Conservation (phyloP, 2,329 filamentous ascomycete genomes). For the Microascus cirrosus region DNA sequence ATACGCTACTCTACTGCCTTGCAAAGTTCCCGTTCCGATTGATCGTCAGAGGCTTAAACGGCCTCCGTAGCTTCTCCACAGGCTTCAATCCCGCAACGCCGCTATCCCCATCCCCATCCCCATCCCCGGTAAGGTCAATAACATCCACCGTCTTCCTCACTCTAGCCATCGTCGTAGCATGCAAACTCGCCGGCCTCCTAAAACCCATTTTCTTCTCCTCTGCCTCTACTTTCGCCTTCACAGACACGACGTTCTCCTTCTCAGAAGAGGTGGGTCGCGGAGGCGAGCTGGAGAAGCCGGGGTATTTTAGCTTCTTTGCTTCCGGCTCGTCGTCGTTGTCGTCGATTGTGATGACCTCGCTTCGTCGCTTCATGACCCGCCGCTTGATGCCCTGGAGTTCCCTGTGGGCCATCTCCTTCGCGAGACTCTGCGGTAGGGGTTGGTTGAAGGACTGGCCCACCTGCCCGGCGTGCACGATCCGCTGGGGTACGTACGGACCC, state of each 20-base stretch:
- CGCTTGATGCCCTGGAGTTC: slow-evolving; percentile 9
- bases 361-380: slow-evolving; percentile 10
- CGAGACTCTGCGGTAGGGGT: background rate
- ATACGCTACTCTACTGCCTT: slow-evolving; percentile 1
- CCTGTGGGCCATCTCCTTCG: background rate
- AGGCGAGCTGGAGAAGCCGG: slow-evolving; percentile 49
- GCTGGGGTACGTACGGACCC: slow-evolving; percentile 17
- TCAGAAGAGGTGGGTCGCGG: slow-evolving; percentile 15
- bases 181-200: slow-evolving; percentile 29
- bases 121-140: slow-evolving; percentile 16
- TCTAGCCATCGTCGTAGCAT: slow-evolving; percentile 36
- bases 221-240: slow-evolving; percentile 9
- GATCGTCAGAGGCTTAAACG: slow-evolving; percentile 46
- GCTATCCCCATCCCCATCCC: background rate
- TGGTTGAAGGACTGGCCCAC: slow-evolving; percentile 1
- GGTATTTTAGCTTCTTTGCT: slow-evolving; percentile 26
- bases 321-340: slow-evolving; percentile 22
- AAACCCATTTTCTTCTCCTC: slow-evolving; percentile 14
- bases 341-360: slow-evolving; percentile 10
- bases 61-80: slow-evolving; percentile 38
- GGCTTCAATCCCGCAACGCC: slow-evolving; percentile 29
- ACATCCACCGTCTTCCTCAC: slow-evolving; percentile 12
- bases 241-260: slow-evolving; percentile 4
- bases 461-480: background rate
- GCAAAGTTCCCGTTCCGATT: slow-evolving; percentile 19